phyloP scores from a whole-genome alignment of 2,329 filamentous ascomycete genomes.

The Westerdykella ornata region DNA sequence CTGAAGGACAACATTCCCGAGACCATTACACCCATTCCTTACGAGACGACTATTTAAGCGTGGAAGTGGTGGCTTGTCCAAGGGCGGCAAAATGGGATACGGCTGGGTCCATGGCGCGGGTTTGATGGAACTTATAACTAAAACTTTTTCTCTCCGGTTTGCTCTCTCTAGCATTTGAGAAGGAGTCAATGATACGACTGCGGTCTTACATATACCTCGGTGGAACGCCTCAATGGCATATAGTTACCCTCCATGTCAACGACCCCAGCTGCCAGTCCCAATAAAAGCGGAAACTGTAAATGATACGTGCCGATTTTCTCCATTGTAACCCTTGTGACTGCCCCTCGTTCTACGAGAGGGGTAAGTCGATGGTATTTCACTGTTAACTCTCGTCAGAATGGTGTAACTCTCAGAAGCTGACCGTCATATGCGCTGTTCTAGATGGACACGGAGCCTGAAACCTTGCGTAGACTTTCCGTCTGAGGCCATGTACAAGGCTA shows the following conservation, averaged over 20 bases:
- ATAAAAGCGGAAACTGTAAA: conserved; percentile 1
- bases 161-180: conserved; percentile 36
- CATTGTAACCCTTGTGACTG: no score
- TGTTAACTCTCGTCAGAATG: no score
- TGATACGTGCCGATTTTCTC: not conserved
- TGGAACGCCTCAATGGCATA: conserved; percentile 28
- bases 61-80: conserved; percentile 22
- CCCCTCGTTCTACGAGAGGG: no score
- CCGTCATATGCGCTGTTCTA: no score
- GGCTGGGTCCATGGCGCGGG: conserved; percentile 37
- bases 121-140: conserved; percentile 33
- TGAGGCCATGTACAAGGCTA: no score
- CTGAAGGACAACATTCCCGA: conserved; percentile 78
- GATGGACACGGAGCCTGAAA: no score
- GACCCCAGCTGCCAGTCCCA: conserved; percentile 1
- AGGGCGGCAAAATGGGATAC: conserved; percentile 33
- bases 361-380: no score
- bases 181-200: conserved; percentile 28
- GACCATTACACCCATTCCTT: conserved; percentile 84
- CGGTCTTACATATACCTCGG: conserved; percentile 26
- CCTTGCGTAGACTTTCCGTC: no score
- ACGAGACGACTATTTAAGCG: conserved; percentile 95
- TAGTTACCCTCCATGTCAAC: conserved; percentile 8
- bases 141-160: conserved; percentile 33
- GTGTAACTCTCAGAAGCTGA: no score